Conservation (phyloP, 768 basidiomycete species). For the Pisolithus sp. region DNA sequence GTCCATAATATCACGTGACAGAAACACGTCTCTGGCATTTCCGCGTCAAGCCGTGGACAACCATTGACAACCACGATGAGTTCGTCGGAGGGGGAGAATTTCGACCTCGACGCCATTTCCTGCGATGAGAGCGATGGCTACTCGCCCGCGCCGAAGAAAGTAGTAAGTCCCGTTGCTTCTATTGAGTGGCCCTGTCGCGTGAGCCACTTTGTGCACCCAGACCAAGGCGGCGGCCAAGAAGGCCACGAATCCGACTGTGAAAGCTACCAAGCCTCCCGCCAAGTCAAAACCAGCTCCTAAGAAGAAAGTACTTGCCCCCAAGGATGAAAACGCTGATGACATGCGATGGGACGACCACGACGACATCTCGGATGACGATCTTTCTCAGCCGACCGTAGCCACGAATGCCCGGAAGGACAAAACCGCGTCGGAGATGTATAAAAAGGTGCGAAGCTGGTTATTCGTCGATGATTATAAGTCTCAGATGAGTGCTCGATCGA, state of each 20-base stretch:
- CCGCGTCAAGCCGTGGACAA: too few species aligned
- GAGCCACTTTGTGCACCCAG: slow-evolving; percentile 18
- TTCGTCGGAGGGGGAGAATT: slow-evolving; percentile 68
- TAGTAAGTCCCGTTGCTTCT: slow-evolving; percentile 13
- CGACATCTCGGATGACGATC: slow-evolving; percentile 34
- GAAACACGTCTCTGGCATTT: too few species aligned
- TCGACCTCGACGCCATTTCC: slow-evolving; percentile 52
- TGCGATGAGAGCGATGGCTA: slow-evolving; percentile 64
- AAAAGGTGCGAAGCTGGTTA: slow-evolving; percentile 53
- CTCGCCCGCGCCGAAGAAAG: slow-evolving; percentile 55
- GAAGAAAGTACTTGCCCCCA: slow-evolving; percentile 66
- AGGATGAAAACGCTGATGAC: slow-evolving; percentile 55
- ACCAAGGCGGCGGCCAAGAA: slow-evolving; percentile 35
- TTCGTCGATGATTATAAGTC: neutral
- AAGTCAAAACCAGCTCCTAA: slow-evolving; percentile 54
- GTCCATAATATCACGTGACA: too few species aligned
- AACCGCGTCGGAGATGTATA: slow-evolving; percentile 85
- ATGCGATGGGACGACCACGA: slow-evolving; percentile 37
- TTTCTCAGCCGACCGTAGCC: slow-evolving; percentile 16
- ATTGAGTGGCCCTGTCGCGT: slow-evolving; percentile 4
- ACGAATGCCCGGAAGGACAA: slow-evolving; percentile 48
- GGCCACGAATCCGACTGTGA: slow-evolving; percentile 24
- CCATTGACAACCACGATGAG: slow-evolving; percentile 42
- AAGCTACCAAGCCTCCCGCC: slow-evolving; percentile 40
- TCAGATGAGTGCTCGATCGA: neutral